phyloP scores from a whole-genome alignment of 148 eudicot genomes.

The Camellia japonica region DNA sequence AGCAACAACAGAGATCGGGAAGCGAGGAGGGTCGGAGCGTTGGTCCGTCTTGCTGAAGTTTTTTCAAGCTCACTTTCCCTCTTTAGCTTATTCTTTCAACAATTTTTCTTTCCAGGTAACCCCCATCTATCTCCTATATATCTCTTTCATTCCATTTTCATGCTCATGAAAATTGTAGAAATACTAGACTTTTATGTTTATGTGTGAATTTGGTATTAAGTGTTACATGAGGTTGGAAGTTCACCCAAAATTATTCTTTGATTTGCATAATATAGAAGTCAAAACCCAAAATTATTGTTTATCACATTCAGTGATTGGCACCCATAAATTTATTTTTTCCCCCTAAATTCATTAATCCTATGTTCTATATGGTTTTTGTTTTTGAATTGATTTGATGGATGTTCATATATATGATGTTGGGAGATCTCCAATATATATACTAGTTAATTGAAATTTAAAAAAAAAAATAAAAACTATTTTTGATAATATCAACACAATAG shows the following conservation, averaged over 20 bases:
- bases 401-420: no score
- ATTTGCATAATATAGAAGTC: not conserved
- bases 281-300: conserved; percentile 23
- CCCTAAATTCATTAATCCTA: no score
- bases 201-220: not conserved
- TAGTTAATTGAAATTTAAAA: no score
- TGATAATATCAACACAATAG: no score
- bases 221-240: conserved; percentile 1
- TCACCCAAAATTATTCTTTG: not conserved
- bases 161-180: not conserved
- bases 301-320: conserved; percentile 13
- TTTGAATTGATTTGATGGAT: no score
- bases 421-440: no score
- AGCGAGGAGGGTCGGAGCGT: conserved; percentile 39
- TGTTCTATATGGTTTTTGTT: no score
- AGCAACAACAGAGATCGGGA: conserved; percentile 30
- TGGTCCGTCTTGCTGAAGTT: conserved; percentile 28
- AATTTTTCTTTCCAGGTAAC: conserved; percentile 23
- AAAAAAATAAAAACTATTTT: no score
- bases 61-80: not conserved
- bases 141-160: not conserved
- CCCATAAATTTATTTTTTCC: no score
- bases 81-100: conserved; percentile 15
- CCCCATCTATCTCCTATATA: not conserved
- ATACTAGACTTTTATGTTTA: not conserved